Base-by-base conservation (phyloP, 148 eudicot genomes). In the Fagopyrum esculentum region DNA sequence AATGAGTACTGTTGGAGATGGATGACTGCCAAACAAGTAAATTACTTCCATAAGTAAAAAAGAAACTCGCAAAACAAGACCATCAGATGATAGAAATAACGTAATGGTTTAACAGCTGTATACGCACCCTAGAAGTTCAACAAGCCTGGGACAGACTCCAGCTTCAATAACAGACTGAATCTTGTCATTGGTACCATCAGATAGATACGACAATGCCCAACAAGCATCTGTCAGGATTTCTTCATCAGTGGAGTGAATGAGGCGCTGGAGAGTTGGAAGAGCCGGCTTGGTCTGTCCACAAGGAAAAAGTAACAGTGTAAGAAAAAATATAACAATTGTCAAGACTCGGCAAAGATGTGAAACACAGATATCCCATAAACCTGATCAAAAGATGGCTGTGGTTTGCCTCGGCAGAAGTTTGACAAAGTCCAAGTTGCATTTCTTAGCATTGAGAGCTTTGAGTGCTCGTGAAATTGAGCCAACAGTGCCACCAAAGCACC, bases 141-240 rank as follows among this genome's bases (percentile, higher is more conserved):
- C 89, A 77, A 92, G 86, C 75, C 97, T 83, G 55, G 68, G 84
- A 78, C 97, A 88, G 57, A 92, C 92, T 76, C 87, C 86, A 35
- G 97, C 88, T 49, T 92, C 92, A 74, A 92, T 86, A 69, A 92
- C 97, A 78, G 94, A 89, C 84, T 92, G 97, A 77, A 92, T 92
- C 82, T 89, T 89, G 82, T 89, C 94, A 75, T 89, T 91, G 50
- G 97, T 86, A 61, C 97, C 97, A 82, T 89, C 94, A 69, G 97
- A 88, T 3, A 91, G 85, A 75, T 91, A 91, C n/a, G 97, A 91
- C 47, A 91, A 88, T 54, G 97, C 93, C 97, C 97, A 92, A 80
- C 97, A 92, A 22, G 97, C 90, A 85, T 92, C 94, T 13, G 94
- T 92, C 71, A 92, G 81, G 40, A 92, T 89, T 81, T 92, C 97